Evolutionary conservation across 306 rosid genomes (phyloP).

Genomic region (Rosa lucieae): DNA sequence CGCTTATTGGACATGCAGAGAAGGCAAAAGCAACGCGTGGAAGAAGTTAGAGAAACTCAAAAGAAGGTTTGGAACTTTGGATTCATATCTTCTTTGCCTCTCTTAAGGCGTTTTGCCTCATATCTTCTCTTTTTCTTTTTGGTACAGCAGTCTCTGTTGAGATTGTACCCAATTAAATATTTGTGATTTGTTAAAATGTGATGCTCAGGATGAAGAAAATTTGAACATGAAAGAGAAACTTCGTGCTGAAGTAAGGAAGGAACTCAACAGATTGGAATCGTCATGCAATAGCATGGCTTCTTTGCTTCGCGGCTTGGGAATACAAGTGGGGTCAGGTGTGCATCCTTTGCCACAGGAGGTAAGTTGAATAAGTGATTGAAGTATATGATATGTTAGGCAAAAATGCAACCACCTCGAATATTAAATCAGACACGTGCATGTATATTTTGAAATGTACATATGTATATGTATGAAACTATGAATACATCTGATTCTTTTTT

Average conservation of each 20-base stretch:
- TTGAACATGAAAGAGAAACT: slow-evolving; percentile 71
- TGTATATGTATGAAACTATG: not conserved
- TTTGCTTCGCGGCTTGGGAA: slow-evolving; percentile 81
- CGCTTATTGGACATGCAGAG: slow-evolving; percentile 69
- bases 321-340: slow-evolving; percentile 55
- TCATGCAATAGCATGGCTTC: slow-evolving; percentile 69
- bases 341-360: slow-evolving; percentile 60
- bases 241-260: slow-evolving; percentile 68
- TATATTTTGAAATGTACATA: not conserved
- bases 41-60: slow-evolving; percentile 89
- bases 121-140: not conserved
- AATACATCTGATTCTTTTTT: not conserved
- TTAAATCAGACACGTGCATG: not conserved
- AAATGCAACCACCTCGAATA: not conserved
- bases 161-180: not conserved
- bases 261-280: slow-evolving; percentile 46
- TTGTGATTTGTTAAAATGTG: slow-evolving; percentile 22
- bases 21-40: slow-evolving; percentile 85
- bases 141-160: not conserved
- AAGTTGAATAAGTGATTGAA: slow-evolving; percentile 22
- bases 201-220: slow-evolving; percentile 76
- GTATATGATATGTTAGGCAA: not conserved
- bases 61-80: slow-evolving; percentile 89
- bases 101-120: slow-evolving; percentile 1
- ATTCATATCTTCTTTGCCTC: slow-evolving; percentile 19